Conservation (phyloP, 805 yeast species). For the Hagleromyces aurorensis region DNA sequence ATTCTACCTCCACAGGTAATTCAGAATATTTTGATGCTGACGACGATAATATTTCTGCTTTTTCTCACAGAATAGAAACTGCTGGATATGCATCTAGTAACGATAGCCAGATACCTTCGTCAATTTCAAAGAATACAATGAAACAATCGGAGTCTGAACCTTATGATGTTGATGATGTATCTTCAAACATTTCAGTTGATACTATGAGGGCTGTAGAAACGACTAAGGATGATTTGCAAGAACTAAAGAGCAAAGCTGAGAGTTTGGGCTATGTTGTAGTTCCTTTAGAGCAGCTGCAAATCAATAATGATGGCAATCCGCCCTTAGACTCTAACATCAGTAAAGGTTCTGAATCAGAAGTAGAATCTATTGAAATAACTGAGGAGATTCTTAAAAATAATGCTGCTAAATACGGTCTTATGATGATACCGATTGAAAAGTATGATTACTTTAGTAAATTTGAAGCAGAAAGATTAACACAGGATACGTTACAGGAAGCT, state of each 20-base stretch:
- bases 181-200: slow-evolving; percentile 4
- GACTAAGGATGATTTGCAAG: slow-evolving; percentile 3
- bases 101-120: too few species aligned
- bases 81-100: too few species aligned
- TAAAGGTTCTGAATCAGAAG: slow-evolving; percentile 4
- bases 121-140: too few species aligned
- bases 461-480: too few species aligned
- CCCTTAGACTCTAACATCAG: too few species aligned
- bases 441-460: too few species aligned
- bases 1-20: slow-evolving; percentile 20
- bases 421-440: too few species aligned
- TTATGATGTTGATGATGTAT: background rate
- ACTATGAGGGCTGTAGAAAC: background rate
- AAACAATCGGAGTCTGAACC: too few species aligned
- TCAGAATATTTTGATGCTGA: slow-evolving; percentile 28
- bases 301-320: slow-evolving; percentile 1
- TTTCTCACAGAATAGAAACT: too few species aligned
- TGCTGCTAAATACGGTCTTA: too few species aligned
- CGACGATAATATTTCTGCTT: too few species aligned
- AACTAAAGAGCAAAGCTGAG: slow-evolving; percentile 9
- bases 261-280: slow-evolving; percentile 13
- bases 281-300: slow-evolving; percentile 3
- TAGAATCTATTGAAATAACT: background rate
- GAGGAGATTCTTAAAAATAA: slow-evolving; percentile 1
- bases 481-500: too few species aligned